Evolutionary conservation across 2,329 filamentous ascomycete species (phyloP).

Genomic region (Talaromyces rugulosus): DNA sequence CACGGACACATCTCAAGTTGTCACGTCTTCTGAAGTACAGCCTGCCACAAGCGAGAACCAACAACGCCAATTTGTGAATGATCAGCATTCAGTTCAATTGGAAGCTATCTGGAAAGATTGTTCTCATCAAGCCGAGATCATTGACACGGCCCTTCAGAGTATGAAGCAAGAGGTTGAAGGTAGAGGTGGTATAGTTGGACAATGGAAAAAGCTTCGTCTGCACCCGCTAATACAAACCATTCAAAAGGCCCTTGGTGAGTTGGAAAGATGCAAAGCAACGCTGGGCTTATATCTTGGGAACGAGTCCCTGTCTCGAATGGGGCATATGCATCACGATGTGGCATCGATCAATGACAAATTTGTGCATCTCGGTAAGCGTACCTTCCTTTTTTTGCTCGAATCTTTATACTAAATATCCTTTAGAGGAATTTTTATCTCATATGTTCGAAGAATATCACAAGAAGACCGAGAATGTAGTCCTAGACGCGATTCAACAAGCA

Average conservation of each 20-base stretch:
- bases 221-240: background rate
- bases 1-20: background rate
- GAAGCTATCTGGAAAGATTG: background rate
- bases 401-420: background rate
- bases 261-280: background rate
- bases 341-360: background rate
- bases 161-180: background rate
- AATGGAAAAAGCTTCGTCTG: background rate
- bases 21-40: background rate
- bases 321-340: background rate
- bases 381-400: background rate
- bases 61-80: background rate
- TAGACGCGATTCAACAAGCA: background rate
- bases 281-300: background rate
- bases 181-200: background rate
- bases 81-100: background rate
- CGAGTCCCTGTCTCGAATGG: background rate
- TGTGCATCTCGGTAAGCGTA: background rate
- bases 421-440: background rate
- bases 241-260: background rate
- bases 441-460: background rate
- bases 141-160: background rate
- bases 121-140: background rate
- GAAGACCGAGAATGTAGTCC: background rate
- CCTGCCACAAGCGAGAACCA: background rate